These are phyloP conservation scores for Fusarium verrucosum DNA, from an alignment of 2,329 filamentous ascomycete genomes.

Conservation along the genomic window DNA sequence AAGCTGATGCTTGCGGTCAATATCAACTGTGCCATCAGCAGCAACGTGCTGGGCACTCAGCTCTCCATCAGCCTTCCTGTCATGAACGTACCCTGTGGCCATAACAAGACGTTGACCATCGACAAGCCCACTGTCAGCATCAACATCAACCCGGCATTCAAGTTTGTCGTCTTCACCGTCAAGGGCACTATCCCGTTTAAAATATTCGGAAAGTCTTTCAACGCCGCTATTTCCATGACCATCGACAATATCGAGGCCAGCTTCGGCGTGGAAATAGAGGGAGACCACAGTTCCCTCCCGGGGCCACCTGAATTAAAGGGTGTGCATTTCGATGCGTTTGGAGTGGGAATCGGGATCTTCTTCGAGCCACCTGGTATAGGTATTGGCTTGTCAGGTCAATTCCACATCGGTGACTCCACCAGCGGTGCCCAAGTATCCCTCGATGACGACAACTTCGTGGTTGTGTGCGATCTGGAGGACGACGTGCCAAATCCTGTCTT, in stretches of 20 bases:
- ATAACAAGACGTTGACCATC: background rate
- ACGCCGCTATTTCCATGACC: background rate
- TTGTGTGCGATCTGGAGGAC: background rate
- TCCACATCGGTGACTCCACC: background rate
- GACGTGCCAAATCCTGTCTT: background rate
- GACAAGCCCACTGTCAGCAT: background rate
- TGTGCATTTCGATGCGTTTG: slow-evolving; percentile 1
- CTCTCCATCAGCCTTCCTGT: background rate
- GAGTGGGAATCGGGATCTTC: background rate
- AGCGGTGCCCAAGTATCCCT: background rate
- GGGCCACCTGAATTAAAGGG: background rate
- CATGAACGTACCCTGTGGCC: background rate
- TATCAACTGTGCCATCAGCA: background rate
- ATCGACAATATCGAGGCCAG: background rate
- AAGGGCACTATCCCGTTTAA: background rate
- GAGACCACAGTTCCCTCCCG: background rate
- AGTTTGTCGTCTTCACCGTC: background rate
- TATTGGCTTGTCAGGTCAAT: background rate
- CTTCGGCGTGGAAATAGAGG: background rate
- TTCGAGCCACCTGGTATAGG: background rate
- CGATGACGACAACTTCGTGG: background rate
- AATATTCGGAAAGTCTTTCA: background rate
- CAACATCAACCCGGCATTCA: background rate
- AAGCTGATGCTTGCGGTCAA: background rate
- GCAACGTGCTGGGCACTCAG: background rate